These are phyloP conservation scores for Malus hybrid DNA, from an alignment of 331 rosid genomes.

Conservation along the genomic window DNA sequence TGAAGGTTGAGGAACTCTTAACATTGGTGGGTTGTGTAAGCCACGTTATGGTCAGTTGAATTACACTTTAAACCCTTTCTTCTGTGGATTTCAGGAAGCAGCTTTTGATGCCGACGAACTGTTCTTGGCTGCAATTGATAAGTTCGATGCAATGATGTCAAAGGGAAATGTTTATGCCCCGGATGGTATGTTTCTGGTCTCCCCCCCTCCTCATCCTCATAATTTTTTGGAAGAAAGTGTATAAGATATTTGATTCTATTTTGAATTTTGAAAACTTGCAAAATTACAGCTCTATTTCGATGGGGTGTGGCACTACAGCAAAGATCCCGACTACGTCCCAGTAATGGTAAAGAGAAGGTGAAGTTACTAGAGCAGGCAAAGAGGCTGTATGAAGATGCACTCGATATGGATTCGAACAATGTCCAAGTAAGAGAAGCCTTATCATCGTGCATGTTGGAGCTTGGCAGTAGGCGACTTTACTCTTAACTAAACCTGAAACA, in stretches of 20 bases:
- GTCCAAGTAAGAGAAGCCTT: slow-evolving; percentile 68
- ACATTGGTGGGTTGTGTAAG: background rate
- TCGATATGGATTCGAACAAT: slow-evolving; percentile 63
- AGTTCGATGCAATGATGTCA: slow-evolving; percentile 85
- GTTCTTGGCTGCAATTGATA: slow-evolving; percentile 92
- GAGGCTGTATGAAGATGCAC: slow-evolving; percentile 79
- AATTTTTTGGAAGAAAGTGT: background rate
- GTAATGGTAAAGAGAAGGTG: slow-evolving; percentile 72
- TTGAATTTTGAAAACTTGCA: background rate
- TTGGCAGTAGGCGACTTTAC: slow-evolving; percentile 41
- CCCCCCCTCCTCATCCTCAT: background rate
- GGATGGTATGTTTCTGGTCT: slow-evolving; percentile 54
- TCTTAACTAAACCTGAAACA: background rate
- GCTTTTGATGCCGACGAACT: slow-evolving; percentile 91
- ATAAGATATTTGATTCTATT: slow-evolving; percentile 5
- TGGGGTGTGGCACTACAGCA: slow-evolving; percentile 89
- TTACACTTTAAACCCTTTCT: background rate
- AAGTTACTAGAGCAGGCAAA: slow-evolving; percentile 83
- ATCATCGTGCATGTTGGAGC: slow-evolving; percentile 63
- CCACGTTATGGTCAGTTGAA: background rate
- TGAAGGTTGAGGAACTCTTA: background rate
- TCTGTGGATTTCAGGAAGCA: slow-evolving; percentile 56
- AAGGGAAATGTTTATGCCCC: slow-evolving; percentile 80
- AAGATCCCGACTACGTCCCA: slow-evolving; percentile 73
- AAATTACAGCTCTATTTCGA: slow-evolving; percentile 65